These are phyloP conservation scores for Colletotrichum cuscutae DNA, from an alignment of 2,329 filamentous ascomycete genomes.

Conservation along the genomic window DNA sequence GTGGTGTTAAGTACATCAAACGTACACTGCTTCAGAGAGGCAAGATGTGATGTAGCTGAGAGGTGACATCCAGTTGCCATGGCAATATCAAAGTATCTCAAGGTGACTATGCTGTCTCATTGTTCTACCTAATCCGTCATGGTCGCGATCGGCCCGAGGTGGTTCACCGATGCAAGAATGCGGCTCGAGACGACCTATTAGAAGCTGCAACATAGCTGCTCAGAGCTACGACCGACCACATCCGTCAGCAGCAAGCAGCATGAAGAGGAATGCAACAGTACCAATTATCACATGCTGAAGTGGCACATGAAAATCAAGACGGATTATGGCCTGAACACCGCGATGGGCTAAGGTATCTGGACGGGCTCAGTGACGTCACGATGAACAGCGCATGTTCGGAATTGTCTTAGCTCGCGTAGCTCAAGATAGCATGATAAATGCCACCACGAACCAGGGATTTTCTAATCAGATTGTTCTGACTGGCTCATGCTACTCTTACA, in stretches of 20 bases:
- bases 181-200: not conserved
- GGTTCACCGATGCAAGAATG: not conserved
- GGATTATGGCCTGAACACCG: not conserved
- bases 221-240: not conserved
- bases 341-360: not conserved
- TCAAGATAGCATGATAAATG: not conserved
- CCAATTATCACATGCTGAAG: slow-evolving; percentile 18
- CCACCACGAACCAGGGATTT: not conserved
- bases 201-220: not conserved
- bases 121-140: not conserved
- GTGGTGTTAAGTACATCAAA: too few relatives aligned
- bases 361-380: slow-evolving; percentile 21
- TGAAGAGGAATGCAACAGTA: not conserved
- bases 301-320: not conserved
- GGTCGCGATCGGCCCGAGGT: not conserved
- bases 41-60: too few relatives aligned
- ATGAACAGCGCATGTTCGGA: slow-evolving; percentile 5
- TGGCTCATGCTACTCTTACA: not conserved
- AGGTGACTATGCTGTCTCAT: too few relatives aligned
- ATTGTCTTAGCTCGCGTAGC: not conserved
- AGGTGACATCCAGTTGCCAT: not conserved
- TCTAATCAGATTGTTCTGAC: not conserved
- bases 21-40: not conserved
- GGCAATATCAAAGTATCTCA: not conserved
- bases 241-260: not conserved